phyloP scores from a whole-genome alignment of 1,284 basidiomycete genomes.

The Melampsora larici-populina region DNA sequence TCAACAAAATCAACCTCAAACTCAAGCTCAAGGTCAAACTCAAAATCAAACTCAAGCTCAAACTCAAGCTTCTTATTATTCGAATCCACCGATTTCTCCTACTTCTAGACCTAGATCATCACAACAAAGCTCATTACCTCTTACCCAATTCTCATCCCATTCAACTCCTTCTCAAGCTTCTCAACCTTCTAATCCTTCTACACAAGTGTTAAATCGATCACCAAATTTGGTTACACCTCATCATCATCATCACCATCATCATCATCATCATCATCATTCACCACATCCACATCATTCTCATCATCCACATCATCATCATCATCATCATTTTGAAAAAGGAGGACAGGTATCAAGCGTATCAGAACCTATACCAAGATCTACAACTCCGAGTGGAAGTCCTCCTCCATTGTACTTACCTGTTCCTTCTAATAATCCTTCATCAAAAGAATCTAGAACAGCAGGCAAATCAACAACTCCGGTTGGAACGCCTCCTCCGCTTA shows the following conservation, averaged over 20 bases:
- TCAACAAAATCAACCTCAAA: background rate
- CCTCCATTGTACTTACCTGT: too few species aligned
- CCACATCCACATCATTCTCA: background rate
- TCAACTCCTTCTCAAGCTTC: background rate
- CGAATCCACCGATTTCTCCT: background rate
- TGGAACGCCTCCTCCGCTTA: too few species aligned
- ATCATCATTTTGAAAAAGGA: background rate
- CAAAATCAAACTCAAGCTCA: background rate
- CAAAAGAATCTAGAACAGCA: too few species aligned
- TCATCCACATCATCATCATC: too few species aligned
- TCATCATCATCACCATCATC: background rate
- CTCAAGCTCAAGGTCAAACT: background rate
- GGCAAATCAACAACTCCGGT: too few species aligned
- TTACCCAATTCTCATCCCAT: background rate
- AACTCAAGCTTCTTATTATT: background rate
- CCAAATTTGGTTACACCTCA: background rate
- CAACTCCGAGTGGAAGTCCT: too few species aligned
- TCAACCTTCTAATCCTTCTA: background rate
- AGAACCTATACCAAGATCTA: too few species aligned
- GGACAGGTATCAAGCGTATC: too few species aligned
- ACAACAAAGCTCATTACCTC: background rate
- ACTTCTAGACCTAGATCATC: background rate
- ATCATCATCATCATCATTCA: background rate
- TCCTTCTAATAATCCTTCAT: too few species aligned
- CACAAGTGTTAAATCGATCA: background rate